phyloP scores from a whole-genome alignment of 2,329 filamentous ascomycete genomes.

The Penicillium sp. region DNA sequence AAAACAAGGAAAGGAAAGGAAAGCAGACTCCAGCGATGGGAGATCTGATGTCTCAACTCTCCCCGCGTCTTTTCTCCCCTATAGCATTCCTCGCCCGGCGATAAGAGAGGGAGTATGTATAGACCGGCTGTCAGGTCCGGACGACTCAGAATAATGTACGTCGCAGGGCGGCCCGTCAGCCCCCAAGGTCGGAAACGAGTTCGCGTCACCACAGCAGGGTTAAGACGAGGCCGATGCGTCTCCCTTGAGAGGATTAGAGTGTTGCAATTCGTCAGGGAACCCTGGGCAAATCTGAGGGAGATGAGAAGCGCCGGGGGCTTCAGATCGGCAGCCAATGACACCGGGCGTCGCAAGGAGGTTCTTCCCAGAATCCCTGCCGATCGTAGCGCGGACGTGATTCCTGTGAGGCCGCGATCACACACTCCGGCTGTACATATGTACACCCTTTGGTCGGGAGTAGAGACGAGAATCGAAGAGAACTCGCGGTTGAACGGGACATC shows the following conservation, averaged over 20 bases:
- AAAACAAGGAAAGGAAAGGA: conserved; percentile 1
- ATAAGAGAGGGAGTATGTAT: conserved; percentile 13
- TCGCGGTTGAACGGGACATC: conserved; percentile 5
- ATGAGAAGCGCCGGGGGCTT: conserved; percentile 28
- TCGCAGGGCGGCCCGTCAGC: neutral
- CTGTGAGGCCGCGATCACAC: conserved; percentile 4
- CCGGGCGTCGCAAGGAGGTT: conserved; percentile 14
- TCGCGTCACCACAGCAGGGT: conserved; percentile 14
- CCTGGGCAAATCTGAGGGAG: conserved; percentile 19
- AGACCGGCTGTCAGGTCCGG: neutral
- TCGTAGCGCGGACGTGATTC: conserved; percentile 8
- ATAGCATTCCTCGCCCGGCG: conserved; percentile 10
- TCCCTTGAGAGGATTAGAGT: conserved; percentile 9
- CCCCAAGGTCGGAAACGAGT: conserved; percentile 6
- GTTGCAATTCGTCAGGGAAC: conserved; percentile 22
- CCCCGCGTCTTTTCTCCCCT: conserved; percentile 16
- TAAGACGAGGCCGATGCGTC: conserved; percentile 11
- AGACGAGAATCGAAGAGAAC: conserved; percentile 5
- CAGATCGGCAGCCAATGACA: conserved; percentile 26
- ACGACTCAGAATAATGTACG: neutral
- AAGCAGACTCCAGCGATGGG: conserved; percentile 2
- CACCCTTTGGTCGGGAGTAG: conserved; percentile 1
- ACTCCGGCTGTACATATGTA: conserved; percentile 1
- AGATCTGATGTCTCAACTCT: conserved; percentile 23
- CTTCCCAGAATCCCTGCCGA: conserved; percentile 22